phyloP scores from a whole-genome alignment of 805 yeast species.

The Soucietia sequanensis region DNA sequence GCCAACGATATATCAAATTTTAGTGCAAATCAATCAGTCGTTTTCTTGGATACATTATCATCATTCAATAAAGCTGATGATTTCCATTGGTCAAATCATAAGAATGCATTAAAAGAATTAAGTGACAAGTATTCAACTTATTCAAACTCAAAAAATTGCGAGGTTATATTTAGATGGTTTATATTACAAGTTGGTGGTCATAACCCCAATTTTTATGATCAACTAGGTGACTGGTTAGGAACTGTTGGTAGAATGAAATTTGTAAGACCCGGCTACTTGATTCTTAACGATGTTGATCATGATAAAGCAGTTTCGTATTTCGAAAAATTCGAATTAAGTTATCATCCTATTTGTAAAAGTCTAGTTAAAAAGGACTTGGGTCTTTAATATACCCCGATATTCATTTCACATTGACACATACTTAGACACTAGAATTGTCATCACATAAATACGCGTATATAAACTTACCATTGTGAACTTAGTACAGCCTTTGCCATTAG shows the following conservation, averaged over 20 bases:
- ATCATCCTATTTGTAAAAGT: conserved; percentile 83
- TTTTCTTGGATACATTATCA: conserved; percentile 69
- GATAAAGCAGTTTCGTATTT: conserved; percentile 67
- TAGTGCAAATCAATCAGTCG: conserved; percentile 73
- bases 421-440: too few relatives aligned
- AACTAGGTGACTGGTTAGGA: conserved; percentile 80
- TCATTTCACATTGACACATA: too few relatives aligned
- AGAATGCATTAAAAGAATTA: conserved; percentile 28
- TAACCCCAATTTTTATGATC: conserved; percentile 43
- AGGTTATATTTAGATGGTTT: conserved; percentile 77
- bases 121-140: conserved; percentile 39
- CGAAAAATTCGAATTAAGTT: conserved; percentile 52
- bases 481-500: too few relatives aligned
- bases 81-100: conserved; percentile 38
- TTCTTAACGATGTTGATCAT: conserved; percentile 63
- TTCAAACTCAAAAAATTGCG: conserved; percentile 66
- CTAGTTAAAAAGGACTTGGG: conserved; percentile 84
- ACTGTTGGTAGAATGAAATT: conserved; percentile 94
- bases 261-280: conserved; percentile 80
- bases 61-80: conserved; percentile 43
- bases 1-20: conserved; percentile 53
- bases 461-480: too few relatives aligned
- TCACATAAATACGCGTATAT: too few relatives aligned
- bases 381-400: too few relatives aligned
- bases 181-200: conserved; percentile 60